Percentiles rank a stretch among this genome's conserved stretches.
phyloP scores from a whole-genome alignment of 2,329 filamentous ascomycete species.

The Neonectria coccinea region DNA sequence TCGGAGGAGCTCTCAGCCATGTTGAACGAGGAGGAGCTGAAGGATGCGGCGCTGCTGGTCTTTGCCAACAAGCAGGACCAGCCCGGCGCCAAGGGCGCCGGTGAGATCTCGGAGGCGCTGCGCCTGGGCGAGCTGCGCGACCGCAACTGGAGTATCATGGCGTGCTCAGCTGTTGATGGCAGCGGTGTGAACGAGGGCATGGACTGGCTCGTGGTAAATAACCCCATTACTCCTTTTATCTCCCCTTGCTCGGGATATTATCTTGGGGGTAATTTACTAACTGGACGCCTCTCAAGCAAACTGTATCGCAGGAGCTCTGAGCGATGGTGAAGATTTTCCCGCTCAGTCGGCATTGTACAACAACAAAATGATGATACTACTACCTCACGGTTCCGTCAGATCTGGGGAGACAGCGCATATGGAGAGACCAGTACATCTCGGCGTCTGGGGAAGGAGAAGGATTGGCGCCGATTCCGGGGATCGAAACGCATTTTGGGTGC shows the following conservation, averaged over 20 bases:
- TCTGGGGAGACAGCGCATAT: conserved; percentile 44
- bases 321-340: conserved; percentile 30
- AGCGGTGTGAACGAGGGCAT: conserved; percentile 96
- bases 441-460: conserved; percentile 37
- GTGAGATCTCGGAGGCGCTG: conserved; percentile 94
- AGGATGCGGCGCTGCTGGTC: conserved; percentile 90
- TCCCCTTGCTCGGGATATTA: neutral
- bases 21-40: conserved; percentile 96
- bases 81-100: conserved; percentile 94
- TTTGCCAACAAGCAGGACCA: conserved; percentile 99
- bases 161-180: conserved; percentile 95
- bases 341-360: conserved; percentile 47
- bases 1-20: conserved; percentile 93
- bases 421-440: conserved; percentile 36
- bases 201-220: conserved; percentile 94
- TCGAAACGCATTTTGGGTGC: conserved; percentile 20
- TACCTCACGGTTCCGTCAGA: conserved; percentile 44
- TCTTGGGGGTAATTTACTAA: conserved; percentile 22
- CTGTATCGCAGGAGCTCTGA: conserved; percentile 51
- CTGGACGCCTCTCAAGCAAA: conserved; percentile 46
- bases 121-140: conserved; percentile 91
- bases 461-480: conserved; percentile 18
- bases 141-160: conserved; percentile 99
- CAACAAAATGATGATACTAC: conserved; percentile 49
- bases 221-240: neutral